phyloP scores from a whole-genome alignment of 2,329 filamentous ascomycete genomes.

The Paecilomyces variotii region DNA sequence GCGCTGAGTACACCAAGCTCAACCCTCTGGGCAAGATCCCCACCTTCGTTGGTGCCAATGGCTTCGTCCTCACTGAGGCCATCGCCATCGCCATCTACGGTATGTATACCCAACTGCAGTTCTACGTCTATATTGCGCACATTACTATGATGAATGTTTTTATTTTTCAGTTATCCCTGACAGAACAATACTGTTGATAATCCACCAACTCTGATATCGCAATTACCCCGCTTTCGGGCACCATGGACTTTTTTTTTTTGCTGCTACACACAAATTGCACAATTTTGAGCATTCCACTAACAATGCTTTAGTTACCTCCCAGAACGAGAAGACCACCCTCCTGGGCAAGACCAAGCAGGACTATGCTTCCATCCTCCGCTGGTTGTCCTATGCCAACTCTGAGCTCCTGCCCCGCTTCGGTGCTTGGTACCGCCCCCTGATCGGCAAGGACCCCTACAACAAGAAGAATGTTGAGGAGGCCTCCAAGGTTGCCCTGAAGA shows the following conservation, averaged over 20 bases:
- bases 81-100: conserved; percentile 97
- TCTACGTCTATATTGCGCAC: conserved; percentile 9
- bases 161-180: conserved; percentile 94
- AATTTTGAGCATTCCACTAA: conserved; percentile 16
- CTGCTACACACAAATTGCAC: conserved; percentile 6
- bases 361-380: conserved; percentile 95
- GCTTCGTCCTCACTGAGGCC: conserved; percentile 78
- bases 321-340: conserved; percentile 99
- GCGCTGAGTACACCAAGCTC: conserved; percentile 71
- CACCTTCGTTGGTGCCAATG: conserved; percentile 85
- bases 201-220: conserved; percentile 67
- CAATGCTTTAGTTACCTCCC: conserved; percentile 69
- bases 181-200: conserved; percentile 88
- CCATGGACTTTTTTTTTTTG: conserved; percentile 13
- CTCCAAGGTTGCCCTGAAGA: conserved; percentile 60
- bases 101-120: conserved; percentile 49
- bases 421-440: conserved; percentile 78
- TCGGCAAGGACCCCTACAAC: conserved; percentile 82
- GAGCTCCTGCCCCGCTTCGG: conserved; percentile 69
- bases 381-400: conserved; percentile 93
- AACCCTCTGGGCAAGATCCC: conserved; percentile 88
- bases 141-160: conserved; percentile 62
- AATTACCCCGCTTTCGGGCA: conserved; percentile 34
- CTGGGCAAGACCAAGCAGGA: conserved; percentile 99
- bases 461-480: conserved; percentile 91